Percentiles rank a stretch among this genome's conserved stretches.
phyloP scores from a whole-genome alignment of 106 monocot species.

The Alisma plantagoaquatica region DNA sequence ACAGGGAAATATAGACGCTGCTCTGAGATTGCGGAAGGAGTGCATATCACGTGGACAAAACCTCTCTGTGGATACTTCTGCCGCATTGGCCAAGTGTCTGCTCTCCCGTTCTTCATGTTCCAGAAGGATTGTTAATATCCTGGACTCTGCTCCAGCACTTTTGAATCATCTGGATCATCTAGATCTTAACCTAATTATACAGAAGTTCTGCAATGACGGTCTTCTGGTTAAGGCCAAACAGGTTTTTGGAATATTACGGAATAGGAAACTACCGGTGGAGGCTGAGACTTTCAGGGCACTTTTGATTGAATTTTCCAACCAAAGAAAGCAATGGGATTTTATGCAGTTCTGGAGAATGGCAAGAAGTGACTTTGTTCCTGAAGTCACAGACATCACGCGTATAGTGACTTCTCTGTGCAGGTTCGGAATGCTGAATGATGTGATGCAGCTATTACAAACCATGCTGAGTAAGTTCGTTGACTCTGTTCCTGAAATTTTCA shows the following conservation, averaged over 20 bases:
- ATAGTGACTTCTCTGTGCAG: slow-evolving; percentile 33
- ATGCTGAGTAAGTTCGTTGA: slow-evolving; percentile 14
- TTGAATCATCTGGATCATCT: slow-evolving; percentile 24
- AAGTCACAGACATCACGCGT: slow-evolving; percentile 13
- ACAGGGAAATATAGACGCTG: slow-evolving; percentile 30
- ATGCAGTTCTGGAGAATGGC: slow-evolving; percentile 30
- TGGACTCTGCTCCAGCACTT: slow-evolving; percentile 36
- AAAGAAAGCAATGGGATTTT: slow-evolving; percentile 23
- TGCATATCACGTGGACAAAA: slow-evolving; percentile 33
- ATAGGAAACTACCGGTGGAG: slow-evolving; percentile 22
- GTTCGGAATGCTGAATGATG: slow-evolving; percentile 41
- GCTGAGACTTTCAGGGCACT: slow-evolving; percentile 30
- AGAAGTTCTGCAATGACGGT: slow-evolving; percentile 45
- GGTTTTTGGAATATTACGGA: slow-evolving; percentile 30
- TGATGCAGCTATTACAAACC: slow-evolving; percentile 28
- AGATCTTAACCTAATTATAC: slow-evolving; percentile 34
- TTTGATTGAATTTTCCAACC: slow-evolving; percentile 30
- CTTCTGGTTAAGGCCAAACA: slow-evolving; percentile 19
- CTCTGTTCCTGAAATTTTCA: slow-evolving; percentile 19
- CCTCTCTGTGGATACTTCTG: slow-evolving; percentile 19
- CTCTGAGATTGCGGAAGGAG: slow-evolving; percentile 36
- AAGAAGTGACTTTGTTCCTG: slow-evolving; percentile 20
- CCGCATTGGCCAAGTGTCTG: slow-evolving; percentile 38
- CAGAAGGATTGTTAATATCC: slow-evolving; percentile 17
- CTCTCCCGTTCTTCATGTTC: slow-evolving; percentile 10